Percentiles rank a stretch among this genome's conserved stretches.
These are phyloP conservation scores for Chlorella ohadii DNA, from an alignment of 139 green algal species.

Conservation along the genomic window DNA sequence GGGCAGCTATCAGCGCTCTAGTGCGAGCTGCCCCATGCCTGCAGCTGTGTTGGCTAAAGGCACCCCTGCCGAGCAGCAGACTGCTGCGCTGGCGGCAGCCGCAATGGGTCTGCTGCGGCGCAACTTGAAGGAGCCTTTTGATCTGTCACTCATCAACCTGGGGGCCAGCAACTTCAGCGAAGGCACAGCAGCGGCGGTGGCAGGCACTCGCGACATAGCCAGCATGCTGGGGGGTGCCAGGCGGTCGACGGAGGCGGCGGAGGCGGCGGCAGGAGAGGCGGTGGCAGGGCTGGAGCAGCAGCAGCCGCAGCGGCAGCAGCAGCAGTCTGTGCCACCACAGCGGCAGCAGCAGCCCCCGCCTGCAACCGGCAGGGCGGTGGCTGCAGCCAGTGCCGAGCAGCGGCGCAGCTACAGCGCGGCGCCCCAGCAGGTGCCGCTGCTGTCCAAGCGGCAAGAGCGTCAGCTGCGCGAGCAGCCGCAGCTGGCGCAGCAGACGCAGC, in stretches of 20 bases:
- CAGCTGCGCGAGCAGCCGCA: slow-evolving; percentile 7
- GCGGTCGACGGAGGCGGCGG: neutral
- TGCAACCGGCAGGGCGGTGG: neutral
- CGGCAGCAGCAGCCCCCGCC: neutral
- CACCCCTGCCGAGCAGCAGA: neutral
- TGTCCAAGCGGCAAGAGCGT: slow-evolving; percentile 14
- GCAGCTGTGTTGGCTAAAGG: slow-evolving; percentile 3
- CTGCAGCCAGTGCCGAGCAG: slow-evolving; percentile 1
- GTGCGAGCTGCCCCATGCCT: slow-evolving; percentile 65
- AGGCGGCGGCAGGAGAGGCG: neutral
- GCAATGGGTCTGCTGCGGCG: slow-evolving; percentile 44
- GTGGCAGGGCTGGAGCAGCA: slow-evolving; percentile 1
- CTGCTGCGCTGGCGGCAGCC: slow-evolving; percentile 35
- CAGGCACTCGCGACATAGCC: neutral
- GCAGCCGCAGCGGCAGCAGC: neutral
- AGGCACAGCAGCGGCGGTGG: slow-evolving; percentile 25
- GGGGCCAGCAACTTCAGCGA: slow-evolving; percentile 47
- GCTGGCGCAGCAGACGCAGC: neutral
- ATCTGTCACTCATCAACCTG: slow-evolving; percentile 79
- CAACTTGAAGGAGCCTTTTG: slow-evolving; percentile 56
- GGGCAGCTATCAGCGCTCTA: slow-evolving; percentile 59
- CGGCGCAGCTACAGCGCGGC: slow-evolving; percentile 12
- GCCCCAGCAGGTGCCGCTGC: neutral
- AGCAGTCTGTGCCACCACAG: neutral
- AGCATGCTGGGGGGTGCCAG: neutral